Percentiles rank a stretch among this genome's conserved stretches.
Evolutionary conservation across 2,329 filamentous ascomycete genomes (phyloP).

Genomic region (Diaporthe ampelina): DNA sequence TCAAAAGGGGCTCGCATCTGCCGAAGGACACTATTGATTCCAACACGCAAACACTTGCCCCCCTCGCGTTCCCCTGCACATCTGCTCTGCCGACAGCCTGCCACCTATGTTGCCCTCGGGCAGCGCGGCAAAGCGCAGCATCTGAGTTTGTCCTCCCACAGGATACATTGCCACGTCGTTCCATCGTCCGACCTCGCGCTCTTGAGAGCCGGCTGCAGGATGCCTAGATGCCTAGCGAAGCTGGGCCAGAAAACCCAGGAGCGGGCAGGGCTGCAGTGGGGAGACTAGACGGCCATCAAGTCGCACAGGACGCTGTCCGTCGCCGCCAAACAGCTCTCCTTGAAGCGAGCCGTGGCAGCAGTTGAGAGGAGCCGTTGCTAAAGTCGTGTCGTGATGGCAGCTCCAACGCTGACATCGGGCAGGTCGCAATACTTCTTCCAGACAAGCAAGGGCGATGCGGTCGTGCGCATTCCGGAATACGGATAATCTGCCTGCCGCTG

Average conservation of each 20-base stretch:
- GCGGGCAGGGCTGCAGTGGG: neutral
- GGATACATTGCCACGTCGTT: neutral
- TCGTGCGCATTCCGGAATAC: neutral
- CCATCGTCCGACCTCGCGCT: neutral
- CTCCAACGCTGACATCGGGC: neutral
- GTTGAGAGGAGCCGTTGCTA: neutral
- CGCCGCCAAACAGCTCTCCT: no score
- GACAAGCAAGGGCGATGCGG: neutral
- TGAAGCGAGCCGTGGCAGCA: neutral
- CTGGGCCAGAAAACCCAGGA: neutral
- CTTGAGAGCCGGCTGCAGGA: neutral
- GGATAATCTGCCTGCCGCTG: neutral
- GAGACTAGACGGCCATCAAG: neutral
- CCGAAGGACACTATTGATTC: slow-evolving; percentile 4
- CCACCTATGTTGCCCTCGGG: neutral
- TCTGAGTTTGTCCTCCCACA: neutral
- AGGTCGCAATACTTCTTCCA: neutral
- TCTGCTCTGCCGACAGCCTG: neutral
- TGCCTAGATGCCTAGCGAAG: neutral
- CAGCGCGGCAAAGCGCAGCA: neutral
- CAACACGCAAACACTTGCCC: neutral
- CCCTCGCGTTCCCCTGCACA: no score
- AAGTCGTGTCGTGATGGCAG: neutral
- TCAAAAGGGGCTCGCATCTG: neutral
- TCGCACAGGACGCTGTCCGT: neutral